A percentile compares a stretch with the other conserved stretches of the same genome.
Evolutionary conservation across 1,139 yeast genomes (phyloP).

Genomic region (Yamadazyma friedrichii): DNA sequence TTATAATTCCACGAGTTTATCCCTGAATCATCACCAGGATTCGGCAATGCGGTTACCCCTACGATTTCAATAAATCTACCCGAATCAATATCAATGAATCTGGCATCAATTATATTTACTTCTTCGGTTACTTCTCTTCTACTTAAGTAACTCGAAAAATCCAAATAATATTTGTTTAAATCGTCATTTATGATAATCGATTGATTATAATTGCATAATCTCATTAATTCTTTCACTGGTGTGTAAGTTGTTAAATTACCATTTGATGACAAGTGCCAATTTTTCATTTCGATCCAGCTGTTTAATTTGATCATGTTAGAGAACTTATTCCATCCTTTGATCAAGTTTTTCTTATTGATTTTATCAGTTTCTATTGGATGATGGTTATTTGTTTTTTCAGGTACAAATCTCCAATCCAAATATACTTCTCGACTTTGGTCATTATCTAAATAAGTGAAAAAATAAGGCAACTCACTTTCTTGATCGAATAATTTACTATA

Average conservation of each 20-base stretch:
- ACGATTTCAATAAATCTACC: slow-evolving; percentile 76
- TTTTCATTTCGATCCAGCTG: slow-evolving; percentile 31
- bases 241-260: slow-evolving; percentile 13
- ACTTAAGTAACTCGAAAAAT: slow-evolving; percentile 37
- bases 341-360: slow-evolving; percentile 17
- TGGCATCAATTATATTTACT: slow-evolving; percentile 66
- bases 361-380: background rate
- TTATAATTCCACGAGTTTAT: background rate
- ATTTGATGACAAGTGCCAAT: slow-evolving; percentile 1
- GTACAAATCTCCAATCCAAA: slow-evolving; percentile 2
- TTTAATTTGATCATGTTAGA: slow-evolving; percentile 30
- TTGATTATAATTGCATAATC: slow-evolving; percentile 36
- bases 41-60: slow-evolving; percentile 27
- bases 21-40: background rate
- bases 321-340: slow-evolving; percentile 34
- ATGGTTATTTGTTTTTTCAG: slow-evolving; percentile 1
- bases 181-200: slow-evolving; percentile 29
- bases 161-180: slow-evolving; percentile 35
- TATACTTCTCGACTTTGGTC: background rate
- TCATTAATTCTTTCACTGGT: slow-evolving; percentile 31
- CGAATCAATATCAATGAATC: slow-evolving; percentile 74
- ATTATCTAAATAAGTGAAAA: background rate
- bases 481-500: slow-evolving; percentile 18
- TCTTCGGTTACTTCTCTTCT: slow-evolving; percentile 29
- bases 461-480: background rate